A percentile compares a stretch with the other conserved stretches of the same genome.
Conservation (phyloP, 2,329 filamentous ascomycete genomes). For the Neofusicoccum sp. region DNA sequence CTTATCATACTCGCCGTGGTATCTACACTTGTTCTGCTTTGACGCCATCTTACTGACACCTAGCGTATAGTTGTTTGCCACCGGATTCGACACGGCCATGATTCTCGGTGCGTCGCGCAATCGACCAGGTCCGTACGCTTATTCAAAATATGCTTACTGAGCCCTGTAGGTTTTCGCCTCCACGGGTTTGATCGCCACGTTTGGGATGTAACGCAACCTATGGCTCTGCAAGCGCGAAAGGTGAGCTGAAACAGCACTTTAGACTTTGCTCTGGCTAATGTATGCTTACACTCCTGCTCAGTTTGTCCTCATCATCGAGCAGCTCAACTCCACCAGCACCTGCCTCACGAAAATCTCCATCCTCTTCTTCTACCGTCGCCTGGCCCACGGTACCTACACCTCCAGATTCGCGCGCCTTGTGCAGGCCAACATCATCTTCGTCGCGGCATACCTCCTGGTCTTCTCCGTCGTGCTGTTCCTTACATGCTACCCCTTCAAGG, state of each 20-base stretch:
- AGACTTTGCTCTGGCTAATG: background rate
- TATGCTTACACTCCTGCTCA: background rate
- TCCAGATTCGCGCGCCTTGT: conserved; percentile 41
- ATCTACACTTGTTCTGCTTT: background rate
- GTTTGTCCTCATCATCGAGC: conserved; percentile 30
- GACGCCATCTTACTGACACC: background rate
- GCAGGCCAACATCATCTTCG: conserved; percentile 42
- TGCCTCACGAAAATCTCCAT: conserved; percentile 39
- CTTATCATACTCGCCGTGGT: conserved; percentile 18
- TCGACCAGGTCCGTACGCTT: background rate
- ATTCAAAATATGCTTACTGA: background rate
- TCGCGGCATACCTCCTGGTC: conserved; percentile 41
- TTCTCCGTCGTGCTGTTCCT: conserved; percentile 41
- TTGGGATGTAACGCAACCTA: conserved; percentile 11
- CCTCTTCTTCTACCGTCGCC: conserved; percentile 47
- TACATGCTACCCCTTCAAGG: conserved; percentile 42
- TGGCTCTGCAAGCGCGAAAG: conserved; percentile 8
- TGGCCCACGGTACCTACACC: conserved; percentile 40
- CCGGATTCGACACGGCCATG: background rate
- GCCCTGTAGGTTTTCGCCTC: background rate
- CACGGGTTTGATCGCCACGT: conserved; percentile 19
- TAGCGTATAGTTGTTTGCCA: background rate
- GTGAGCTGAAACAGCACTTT: background rate
- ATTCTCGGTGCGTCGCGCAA: background rate
- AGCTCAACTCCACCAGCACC: conserved; percentile 31